phyloP scores from a whole-genome alignment of 2,329 filamentous ascomycete genomes.

The Daldinia sp. region DNA sequence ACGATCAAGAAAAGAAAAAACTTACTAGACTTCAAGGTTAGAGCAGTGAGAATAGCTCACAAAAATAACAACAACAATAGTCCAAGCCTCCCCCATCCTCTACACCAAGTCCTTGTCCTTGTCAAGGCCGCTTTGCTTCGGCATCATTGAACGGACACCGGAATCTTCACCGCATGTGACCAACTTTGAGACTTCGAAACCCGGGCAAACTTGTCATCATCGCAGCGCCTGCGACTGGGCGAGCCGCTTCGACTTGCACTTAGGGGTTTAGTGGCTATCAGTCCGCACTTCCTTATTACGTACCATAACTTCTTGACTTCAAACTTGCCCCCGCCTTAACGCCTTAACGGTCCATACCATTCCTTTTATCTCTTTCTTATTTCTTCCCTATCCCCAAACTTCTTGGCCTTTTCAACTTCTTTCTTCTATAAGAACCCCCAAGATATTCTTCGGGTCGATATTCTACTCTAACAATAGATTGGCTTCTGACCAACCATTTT shows the following conservation, averaged over 20 bases:
- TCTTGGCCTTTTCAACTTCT: conserved; percentile 28
- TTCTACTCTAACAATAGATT: conserved; percentile 18
- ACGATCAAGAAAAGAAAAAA: no score
- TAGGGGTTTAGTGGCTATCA: conserved; percentile 60
- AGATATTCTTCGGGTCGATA: background rate
- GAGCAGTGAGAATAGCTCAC: background rate
- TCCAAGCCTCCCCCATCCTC: background rate
- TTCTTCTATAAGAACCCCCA: conserved; percentile 28
- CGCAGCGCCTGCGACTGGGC: conserved; percentile 41
- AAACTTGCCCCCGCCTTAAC: conserved; percentile 42
- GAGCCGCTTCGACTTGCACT: conserved; percentile 62
- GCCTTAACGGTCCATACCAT: no score
- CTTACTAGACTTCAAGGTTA: background rate
- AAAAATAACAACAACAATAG: background rate
- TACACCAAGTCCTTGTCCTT: conserved; percentile 10
- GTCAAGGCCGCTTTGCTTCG: conserved; percentile 42
- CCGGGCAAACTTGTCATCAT: conserved; percentile 35
- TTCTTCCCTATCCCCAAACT: background rate
- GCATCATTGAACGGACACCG: conserved; percentile 32
- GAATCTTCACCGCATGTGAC: conserved; percentile 41
- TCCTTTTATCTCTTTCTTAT: conserved; percentile 25
- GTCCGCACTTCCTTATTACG: conserved; percentile 44
- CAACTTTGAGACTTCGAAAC: conserved; percentile 25
- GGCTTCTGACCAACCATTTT: background rate
- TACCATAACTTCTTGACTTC: conserved; percentile 40